Conservation (phyloP, 148 eudicot genomes). For the Rhododendron vialii region DNA sequence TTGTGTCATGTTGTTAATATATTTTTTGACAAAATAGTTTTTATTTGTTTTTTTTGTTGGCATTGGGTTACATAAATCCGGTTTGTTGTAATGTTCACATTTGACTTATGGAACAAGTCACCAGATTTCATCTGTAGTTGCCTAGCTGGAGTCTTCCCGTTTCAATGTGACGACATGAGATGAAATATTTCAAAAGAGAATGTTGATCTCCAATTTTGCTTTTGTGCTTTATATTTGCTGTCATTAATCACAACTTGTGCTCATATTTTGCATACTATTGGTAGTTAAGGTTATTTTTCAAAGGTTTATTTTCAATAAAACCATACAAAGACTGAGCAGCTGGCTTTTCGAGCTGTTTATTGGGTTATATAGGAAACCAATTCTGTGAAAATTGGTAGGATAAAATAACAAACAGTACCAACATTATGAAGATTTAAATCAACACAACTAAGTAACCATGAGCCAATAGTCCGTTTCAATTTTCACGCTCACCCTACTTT, state of each 20-base stretch:
- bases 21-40: background rate
- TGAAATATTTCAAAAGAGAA: too few relatives aligned
- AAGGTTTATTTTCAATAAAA: background rate
- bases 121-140: background rate
- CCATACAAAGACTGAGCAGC: background rate
- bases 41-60: background rate
- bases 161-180: too few relatives aligned
- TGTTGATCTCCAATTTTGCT: too few relatives aligned
- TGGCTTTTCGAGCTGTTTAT: background rate
- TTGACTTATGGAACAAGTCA: background rate
- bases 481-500: background rate
- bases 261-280: too few relatives aligned
- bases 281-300: too few relatives aligned
- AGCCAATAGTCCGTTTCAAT: background rate
- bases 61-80: background rate
- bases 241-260: background rate
- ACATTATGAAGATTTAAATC: background rate
- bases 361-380: background rate
- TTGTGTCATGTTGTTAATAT: background rate
- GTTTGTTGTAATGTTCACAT: background rate
- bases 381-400: background rate
- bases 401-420: background rate
- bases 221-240: too few relatives aligned
- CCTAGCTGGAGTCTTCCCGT: background rate
- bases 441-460: background rate